Evolutionary conservation across 2,329 filamentous ascomycete genomes (phyloP).

Genomic region (Diplodia mutila): DNA sequence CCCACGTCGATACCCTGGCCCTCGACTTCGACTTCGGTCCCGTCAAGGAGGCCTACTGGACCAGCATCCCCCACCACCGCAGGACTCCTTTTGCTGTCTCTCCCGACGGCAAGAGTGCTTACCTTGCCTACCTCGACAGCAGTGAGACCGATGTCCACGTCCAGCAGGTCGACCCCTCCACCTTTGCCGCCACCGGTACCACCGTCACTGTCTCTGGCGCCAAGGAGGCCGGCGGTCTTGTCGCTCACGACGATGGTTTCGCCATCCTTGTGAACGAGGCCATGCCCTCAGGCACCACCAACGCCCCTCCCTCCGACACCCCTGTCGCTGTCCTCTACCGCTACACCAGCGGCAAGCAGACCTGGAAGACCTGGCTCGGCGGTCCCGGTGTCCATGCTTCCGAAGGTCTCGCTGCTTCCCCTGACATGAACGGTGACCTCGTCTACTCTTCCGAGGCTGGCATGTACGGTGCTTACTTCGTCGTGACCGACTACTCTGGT

Average conservation of each 20-base stretch:
- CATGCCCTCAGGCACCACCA: constrained; percentile 54
- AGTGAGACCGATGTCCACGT: constrained; percentile 61
- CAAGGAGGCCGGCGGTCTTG: constrained; percentile 61
- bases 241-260: constrained; percentile 66
- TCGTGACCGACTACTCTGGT: constrained; percentile 63
- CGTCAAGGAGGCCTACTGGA: constrained; percentile 65
- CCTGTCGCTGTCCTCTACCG: constrained; percentile 64
- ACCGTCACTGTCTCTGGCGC: constrained; percentile 57
- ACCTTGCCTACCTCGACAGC: constrained; percentile 63
- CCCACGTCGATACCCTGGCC: constrained; percentile 48
- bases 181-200: constrained; percentile 58
- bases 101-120: constrained; percentile 62
- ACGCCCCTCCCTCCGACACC: constrained; percentile 53
- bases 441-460: constrained; percentile 61
- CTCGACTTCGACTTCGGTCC: constrained; percentile 60
- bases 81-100: constrained; percentile 66
- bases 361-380: constrained; percentile 63
- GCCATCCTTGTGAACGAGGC: constrained; percentile 64
- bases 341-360: constrained; percentile 58
- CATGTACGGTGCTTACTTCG: constrained; percentile 65
- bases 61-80: constrained; percentile 62
- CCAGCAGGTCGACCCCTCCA: constrained; percentile 59
- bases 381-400: constrained; percentile 57
- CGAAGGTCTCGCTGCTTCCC: constrained; percentile 49
- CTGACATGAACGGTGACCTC: constrained; percentile 66